Conservation (phyloP, 179 eudicot species). For the Beta lomatogona region DNA sequence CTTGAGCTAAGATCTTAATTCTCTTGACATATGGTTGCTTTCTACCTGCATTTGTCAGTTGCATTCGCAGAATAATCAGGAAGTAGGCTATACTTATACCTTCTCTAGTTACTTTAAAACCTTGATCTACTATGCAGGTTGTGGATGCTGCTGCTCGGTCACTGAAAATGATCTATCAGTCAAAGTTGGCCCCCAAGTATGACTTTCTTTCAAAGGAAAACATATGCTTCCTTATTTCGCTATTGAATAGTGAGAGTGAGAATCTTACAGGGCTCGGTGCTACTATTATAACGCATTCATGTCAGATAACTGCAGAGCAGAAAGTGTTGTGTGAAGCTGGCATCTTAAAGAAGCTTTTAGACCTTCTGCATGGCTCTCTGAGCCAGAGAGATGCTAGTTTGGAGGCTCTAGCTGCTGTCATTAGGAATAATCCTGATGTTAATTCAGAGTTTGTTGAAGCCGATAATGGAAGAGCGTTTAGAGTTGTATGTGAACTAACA, state of each 20-base stretch:
- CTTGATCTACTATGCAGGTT: conserved; percentile 53
- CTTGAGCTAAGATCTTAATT: neutral
- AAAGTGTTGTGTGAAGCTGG: conserved; percentile 78
- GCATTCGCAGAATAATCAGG: neutral
- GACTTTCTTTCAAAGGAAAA: conserved; percentile 65
- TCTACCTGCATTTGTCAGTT: neutral
- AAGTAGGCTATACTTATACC: neutral
- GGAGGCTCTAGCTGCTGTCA: conserved; percentile 73
- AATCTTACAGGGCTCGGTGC: conserved; percentile 95
- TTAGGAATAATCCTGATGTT: conserved; percentile 65
- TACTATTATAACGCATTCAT: conserved; percentile 84
- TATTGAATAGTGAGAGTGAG: conserved; percentile 78
- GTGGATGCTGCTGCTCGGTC: conserved; percentile 95
- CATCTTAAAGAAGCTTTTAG: conserved; percentile 61
- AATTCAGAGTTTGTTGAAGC: conserved; percentile 59
- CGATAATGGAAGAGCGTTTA: conserved; percentile 63
- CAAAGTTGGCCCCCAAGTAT: conserved; percentile 84
- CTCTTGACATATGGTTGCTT: conserved; percentile 1
- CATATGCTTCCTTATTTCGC: conserved; percentile 64
- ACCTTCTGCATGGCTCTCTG: conserved; percentile 76
- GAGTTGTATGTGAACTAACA: conserved; percentile 61
- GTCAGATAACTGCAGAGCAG: conserved; percentile 73
- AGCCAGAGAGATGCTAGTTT: conserved; percentile 90
- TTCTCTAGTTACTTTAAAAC: neutral
- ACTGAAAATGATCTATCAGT: conserved; percentile 88